Evolutionary conservation across 495 filamentous ascomycete genomes (phyloP).

Genomic region (Podospora australis): DNA sequence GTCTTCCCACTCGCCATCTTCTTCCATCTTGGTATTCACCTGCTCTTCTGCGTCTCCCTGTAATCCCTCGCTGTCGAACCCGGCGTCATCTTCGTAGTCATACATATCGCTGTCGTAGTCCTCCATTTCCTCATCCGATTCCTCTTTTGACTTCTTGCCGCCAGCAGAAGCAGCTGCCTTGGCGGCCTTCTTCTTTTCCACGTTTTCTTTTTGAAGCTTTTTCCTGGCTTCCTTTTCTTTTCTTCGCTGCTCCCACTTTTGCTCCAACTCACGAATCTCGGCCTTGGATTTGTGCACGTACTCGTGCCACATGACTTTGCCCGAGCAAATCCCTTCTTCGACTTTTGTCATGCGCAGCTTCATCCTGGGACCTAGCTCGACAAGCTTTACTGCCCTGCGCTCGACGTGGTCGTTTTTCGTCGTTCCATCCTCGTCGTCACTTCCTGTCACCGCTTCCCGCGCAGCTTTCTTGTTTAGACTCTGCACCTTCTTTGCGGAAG

Average conservation of each 20-base stretch:
- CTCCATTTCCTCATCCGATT: constrained; percentile 55
- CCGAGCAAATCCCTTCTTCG: constrained; percentile 86
- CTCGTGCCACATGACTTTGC: constrained; percentile 97
- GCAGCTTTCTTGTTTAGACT: constrained; percentile 48
- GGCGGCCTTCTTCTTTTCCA: constrained; percentile 69
- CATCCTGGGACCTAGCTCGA: constrained; percentile 89
- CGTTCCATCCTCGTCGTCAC: constrained; percentile 26
- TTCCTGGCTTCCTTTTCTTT: constrained; percentile 77
- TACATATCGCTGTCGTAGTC: constrained; percentile 46
- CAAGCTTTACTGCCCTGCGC: constrained; percentile 81
- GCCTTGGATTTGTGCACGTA: constrained; percentile 74
- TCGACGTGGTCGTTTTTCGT: constrained; percentile 47
- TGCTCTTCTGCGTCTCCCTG: constrained; percentile 57
- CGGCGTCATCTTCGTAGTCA: constrained; percentile 38
- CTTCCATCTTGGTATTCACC: constrained; percentile 46
- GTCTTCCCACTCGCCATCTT: constrained; percentile 48
- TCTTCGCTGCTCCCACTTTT: constrained; percentile 68
- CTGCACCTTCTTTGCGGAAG: constrained; percentile 61
- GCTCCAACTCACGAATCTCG: constrained; percentile 70
- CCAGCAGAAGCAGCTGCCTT: constrained; percentile 38
- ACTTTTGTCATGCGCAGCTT: constrained; percentile 87
- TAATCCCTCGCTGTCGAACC: constrained; percentile 47
- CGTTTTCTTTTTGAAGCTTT: constrained; percentile 77
- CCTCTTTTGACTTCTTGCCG: constrained; percentile 49
- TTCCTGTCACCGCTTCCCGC: constrained; percentile 15